Base-by-base conservation (phyloP, 768 basidiomycete species). In the Daedaleopsis sinensis region DNA sequence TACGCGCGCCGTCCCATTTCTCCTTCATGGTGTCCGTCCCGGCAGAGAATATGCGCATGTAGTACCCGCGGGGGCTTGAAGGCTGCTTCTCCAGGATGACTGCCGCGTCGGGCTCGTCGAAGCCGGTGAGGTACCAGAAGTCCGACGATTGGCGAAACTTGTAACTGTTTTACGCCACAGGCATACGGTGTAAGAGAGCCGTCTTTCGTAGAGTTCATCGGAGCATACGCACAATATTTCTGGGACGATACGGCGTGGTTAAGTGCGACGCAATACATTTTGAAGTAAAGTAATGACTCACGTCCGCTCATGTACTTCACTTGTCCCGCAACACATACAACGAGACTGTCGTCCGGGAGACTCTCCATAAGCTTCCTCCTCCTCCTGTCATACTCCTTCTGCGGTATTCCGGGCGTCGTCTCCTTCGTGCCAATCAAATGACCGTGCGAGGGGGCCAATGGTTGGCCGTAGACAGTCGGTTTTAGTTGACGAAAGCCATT, bases 121-220 rank as follows among this genome's bases (percentile, higher is more conserved):
- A 97, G 12, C 97, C 97, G 0, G 97, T 97, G 15, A 99, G 79
- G 73, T 99, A 98, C 90, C 90, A 94, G 72, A 96, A 93, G 74
- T 96, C 89, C 39, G 92, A 94, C 0, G 86, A 86, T 75, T 96
- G 96, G 23, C 96, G 86, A 71, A 93, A 97, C 72, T 95, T 95
- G 81, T 98, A 97, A 74, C 96, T 98, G 27, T 32, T 32, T 71
- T 37, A 52, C 9, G 19, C 16, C 12, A 36, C 19, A 12, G 39
- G 42, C 36, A 2, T 11, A 42, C 11, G 23, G 23, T 11, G 13
- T 3, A 35, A 61, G 46, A 56, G 23, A 63, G 44, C 15, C 5
- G 57, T 16, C 13, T 8, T 18, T 8, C 8, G 24, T 32, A 13
- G 19, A 13, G 32, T 19, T 16, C 47, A 32, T 0, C 5, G 19